Percentiles rank a stretch among this genome's conserved stretches.
phyloP scores from a whole-genome alignment of 108 stramenopile species.

The Mediolabrus comicus region DNA sequence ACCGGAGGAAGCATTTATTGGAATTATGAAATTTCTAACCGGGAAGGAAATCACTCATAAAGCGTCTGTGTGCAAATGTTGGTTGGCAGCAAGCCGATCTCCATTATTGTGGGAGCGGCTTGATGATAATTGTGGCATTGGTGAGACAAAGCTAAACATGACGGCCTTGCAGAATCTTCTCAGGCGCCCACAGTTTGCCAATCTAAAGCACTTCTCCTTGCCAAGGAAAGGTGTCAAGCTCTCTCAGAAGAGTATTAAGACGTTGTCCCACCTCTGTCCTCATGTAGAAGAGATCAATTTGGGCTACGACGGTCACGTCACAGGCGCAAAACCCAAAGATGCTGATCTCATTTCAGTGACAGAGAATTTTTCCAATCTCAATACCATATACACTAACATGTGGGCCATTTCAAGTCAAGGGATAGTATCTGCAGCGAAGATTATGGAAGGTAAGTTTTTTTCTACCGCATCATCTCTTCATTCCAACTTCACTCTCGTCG shows the following conservation, averaged over 20 bases:
- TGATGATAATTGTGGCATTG: constrained; percentile 7
- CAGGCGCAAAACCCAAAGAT: neutral
- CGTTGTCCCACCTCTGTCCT: constrained; percentile 11
- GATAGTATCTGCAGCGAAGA: neutral
- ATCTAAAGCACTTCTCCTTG: constrained; percentile 11
- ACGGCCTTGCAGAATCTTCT: constrained; percentile 15
- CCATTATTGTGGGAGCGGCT: constrained; percentile 18
- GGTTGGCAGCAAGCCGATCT: constrained; percentile 13
- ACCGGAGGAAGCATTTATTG: constrained; percentile 19
- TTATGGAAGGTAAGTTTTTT: constrained; percentile 4
- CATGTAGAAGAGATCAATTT: constrained; percentile 10
- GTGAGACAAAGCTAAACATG: constrained; percentile 9
- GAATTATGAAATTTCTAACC: neutral
- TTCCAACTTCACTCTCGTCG: no score
- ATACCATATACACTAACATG: neutral
- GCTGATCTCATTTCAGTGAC: constrained; percentile 12
- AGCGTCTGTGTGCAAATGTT: constrained; percentile 15
- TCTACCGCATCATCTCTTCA: neutral
- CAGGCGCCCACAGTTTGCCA: constrained; percentile 22
- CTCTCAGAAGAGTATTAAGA: constrained; percentile 7
- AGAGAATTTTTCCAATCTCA: constrained; percentile 8
- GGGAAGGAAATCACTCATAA: constrained; percentile 8
- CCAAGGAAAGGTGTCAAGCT: constrained; percentile 22
- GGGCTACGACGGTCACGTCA: neutral
- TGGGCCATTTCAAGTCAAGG: neutral